Percentiles rank a stretch among this genome's conserved stretches.
Evolutionary conservation across 1,284 basidiomycete genomes (phyloP).

Genomic region (Cutaneotrichosporon spelunceum): DNA sequence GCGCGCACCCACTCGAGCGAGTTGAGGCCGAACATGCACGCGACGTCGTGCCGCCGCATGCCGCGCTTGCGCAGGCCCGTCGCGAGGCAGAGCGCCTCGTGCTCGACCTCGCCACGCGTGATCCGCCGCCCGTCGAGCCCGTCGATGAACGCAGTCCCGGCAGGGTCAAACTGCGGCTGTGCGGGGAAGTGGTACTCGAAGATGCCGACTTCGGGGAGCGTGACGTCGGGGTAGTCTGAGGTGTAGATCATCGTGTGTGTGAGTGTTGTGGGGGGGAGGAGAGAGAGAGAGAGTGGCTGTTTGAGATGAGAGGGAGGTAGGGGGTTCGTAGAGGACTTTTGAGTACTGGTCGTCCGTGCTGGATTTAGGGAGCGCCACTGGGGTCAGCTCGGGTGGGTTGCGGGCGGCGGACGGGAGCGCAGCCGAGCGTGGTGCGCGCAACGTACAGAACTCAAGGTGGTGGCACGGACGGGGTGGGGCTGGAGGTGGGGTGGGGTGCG

Average conservation of each 20-base stretch:
- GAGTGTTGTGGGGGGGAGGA: not conserved
- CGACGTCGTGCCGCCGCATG: slow-evolving; percentile 37
- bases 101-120: slow-evolving; percentile 59
- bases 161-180: slow-evolving; percentile 36
- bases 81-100: slow-evolving; percentile 59
- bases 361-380: not conserved
- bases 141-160: slow-evolving; percentile 58
- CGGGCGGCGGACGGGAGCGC: not conserved
- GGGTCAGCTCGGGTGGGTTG: not conserved
- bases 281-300: not conserved
- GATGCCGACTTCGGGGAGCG: slow-evolving; percentile 10
- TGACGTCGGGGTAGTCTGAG: slow-evolving; percentile 6
- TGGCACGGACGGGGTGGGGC: not conserved
- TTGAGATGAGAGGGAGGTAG: not conserved
- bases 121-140: slow-evolving; percentile 60
- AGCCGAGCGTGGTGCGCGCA: not conserved
- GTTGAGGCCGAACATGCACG: slow-evolving; percentile 54
- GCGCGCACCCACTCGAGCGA: slow-evolving; percentile 63
- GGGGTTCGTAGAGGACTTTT: too few species aligned
- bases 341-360: not conserved
- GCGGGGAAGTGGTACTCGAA: slow-evolving; percentile 16
- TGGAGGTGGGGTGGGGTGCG: too few species aligned
- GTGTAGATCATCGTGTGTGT: slow-evolving; percentile 8
- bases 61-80: slow-evolving; percentile 55
- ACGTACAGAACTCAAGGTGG: not conserved